Percentiles rank a stretch among this genome's conserved stretches.
Evolutionary conservation across 257 asterid species (phyloP).

Genomic region (Plantago elongata): DNA sequence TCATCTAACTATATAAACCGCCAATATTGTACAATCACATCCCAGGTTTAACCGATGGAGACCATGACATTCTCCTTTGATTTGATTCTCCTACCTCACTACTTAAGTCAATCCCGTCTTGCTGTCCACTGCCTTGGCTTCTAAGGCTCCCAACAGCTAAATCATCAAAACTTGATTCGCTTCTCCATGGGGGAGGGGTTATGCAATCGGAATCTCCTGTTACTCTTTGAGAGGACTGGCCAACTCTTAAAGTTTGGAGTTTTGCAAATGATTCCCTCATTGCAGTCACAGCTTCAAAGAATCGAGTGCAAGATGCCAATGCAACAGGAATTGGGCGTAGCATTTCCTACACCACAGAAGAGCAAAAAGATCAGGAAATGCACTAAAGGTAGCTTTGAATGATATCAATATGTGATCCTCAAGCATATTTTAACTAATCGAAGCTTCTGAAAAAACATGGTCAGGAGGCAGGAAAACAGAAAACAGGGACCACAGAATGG

Average conservation of each 20-base stretch:
- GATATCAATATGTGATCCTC: not conserved
- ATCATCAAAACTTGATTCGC: constrained; percentile 62
- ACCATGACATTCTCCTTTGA: constrained; percentile 65
- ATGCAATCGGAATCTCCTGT: constrained; percentile 54
- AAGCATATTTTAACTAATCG: not conserved
- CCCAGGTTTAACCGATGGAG: constrained; percentile 46
- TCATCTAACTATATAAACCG: not conserved
- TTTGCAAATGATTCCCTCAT: constrained; percentile 89
- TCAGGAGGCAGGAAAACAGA: too few species aligned
- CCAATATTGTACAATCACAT: not conserved
- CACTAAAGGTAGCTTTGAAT: not conserved
- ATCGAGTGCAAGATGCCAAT: constrained; percentile 91
- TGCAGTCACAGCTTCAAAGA: constrained; percentile 96
- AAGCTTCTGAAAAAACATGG: too few species aligned
- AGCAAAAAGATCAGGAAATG: constrained; percentile 7
- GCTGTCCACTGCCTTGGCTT: constrained; percentile 37
- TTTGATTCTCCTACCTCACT: constrained; percentile 33
- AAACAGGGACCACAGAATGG: too few species aligned
- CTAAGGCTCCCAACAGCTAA: constrained; percentile 35
- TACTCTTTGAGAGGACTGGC: constrained; percentile 50
- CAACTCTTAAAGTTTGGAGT: constrained; percentile 79
- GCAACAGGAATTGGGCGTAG: constrained; percentile 98
- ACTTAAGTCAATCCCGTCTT: constrained; percentile 31
- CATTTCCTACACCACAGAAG: constrained; percentile 58
- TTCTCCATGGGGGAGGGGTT: constrained; percentile 80